phyloP scores from a whole-genome alignment of 2,329 filamentous ascomycete species.

The Didymella segeticola region DNA sequence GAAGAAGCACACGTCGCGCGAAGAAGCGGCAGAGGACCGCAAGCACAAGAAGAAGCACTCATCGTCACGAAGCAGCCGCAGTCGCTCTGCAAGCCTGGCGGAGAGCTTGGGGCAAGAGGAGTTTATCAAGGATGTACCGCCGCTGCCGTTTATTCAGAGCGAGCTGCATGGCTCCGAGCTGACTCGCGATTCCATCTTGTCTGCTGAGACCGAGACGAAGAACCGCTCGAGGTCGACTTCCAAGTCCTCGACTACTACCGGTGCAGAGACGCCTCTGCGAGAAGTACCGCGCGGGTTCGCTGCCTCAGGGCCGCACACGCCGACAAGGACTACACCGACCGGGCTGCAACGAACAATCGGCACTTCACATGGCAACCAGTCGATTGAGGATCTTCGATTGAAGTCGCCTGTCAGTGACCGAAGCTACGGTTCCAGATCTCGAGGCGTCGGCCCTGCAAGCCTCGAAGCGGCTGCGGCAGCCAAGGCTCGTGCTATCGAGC shows the following conservation, averaged over 20 bases:
- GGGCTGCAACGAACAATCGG: conserved; percentile 66
- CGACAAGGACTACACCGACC: conserved; percentile 67
- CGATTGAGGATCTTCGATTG: conserved; percentile 58
- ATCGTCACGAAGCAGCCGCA: conserved; percentile 60
- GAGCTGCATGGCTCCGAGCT: conserved; percentile 85
- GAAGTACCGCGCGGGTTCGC: conserved; percentile 68
- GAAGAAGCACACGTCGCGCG: conserved; percentile 69
- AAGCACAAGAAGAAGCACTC: conserved; percentile 55
- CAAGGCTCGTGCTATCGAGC: conserved; percentile 46
- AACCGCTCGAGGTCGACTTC: conserved; percentile 64
- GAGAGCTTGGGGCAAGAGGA: conserved; percentile 61
- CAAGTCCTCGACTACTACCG: conserved; percentile 64
- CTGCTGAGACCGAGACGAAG: conserved; percentile 72
- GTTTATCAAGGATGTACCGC: conserved; percentile 66
- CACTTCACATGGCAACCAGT: conserved; percentile 68
- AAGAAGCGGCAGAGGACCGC: conserved; percentile 53
- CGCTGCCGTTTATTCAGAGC: conserved; percentile 83
- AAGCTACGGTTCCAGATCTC: conserved; percentile 50
- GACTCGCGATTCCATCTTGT: conserved; percentile 85
- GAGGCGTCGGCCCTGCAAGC: conserved; percentile 30
- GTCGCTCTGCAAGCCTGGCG: conserved; percentile 58
- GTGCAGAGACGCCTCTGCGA: conserved; percentile 60
- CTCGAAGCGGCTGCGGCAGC: conserved; percentile 47
- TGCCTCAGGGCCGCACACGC: conserved; percentile 65
- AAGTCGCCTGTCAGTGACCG: conserved; percentile 53